Conservation (phyloP, 768 basidiomycete species). For the Xerocomellus amylosporus region DNA sequence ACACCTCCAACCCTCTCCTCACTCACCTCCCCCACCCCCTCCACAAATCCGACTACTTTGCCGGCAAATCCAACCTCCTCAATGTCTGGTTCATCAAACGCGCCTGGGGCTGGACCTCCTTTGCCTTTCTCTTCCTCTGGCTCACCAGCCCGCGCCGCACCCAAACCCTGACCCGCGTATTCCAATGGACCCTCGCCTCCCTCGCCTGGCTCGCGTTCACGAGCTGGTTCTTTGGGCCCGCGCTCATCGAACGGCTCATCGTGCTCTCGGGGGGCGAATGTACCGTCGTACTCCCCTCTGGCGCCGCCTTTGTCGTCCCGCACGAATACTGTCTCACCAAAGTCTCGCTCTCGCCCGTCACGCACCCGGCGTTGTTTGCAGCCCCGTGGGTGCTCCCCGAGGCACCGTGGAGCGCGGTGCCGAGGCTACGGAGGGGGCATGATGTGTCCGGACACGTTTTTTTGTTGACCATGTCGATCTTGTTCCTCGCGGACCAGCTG, state of each 20-base stretch:
- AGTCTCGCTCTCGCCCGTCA: constrained; percentile 49
- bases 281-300: constrained; percentile 58
- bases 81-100: constrained; percentile 88
- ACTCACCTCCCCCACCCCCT: constrained; percentile 69
- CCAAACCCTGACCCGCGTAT: constrained; percentile 42
- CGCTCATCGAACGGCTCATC: constrained; percentile 65
- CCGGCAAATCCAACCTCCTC: constrained; percentile 74
- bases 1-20: constrained; percentile 78
- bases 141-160: constrained; percentile 49
- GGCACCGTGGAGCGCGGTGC: constrained; percentile 45
- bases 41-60: constrained; percentile 64
- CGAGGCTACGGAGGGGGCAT: constrained; percentile 76
- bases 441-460: constrained; percentile 95
- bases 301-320: constrained; percentile 53
- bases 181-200: constrained; percentile 59
- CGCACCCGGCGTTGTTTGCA: constrained; percentile 65
- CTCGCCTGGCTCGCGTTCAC: constrained; percentile 73
- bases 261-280: constrained; percentile 74
- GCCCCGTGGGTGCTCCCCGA: constrained; percentile 37
- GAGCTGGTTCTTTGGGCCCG: constrained; percentile 85
- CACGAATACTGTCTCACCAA: constrained; percentile 53
- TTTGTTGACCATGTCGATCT: constrained; percentile 72
- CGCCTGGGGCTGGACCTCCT: constrained; percentile 89
- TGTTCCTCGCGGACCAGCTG: constrained; percentile 80
- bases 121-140: constrained; percentile 58